These are phyloP conservation scores for Rhodamnia rubescens DNA, from an alignment of 345 rosid genomes.

Conservation along the genomic window DNA sequence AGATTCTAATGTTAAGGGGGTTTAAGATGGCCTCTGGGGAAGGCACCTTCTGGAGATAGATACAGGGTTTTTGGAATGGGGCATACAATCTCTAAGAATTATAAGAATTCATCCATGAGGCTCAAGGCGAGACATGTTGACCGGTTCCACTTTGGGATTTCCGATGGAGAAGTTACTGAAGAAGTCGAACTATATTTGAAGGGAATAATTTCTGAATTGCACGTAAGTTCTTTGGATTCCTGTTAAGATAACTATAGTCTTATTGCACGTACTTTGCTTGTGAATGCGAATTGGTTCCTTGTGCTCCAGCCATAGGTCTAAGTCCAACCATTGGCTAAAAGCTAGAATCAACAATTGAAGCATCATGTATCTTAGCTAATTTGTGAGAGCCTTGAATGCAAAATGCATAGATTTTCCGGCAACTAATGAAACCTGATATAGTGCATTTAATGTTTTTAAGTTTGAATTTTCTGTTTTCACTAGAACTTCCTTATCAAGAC, in stretches of 20 bases:
- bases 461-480: background rate
- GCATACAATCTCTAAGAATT: constrained; percentile 31
- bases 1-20: constrained; percentile 59
- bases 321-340: background rate
- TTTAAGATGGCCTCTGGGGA: constrained; percentile 51
- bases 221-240: background rate
- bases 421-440: background rate
- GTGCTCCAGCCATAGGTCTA: background rate
- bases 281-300: background rate
- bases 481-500: background rate
- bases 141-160: constrained; percentile 33
- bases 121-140: constrained; percentile 50
- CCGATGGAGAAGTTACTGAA: constrained; percentile 23
- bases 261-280: background rate
- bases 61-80: constrained; percentile 30
- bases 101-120: constrained; percentile 26
- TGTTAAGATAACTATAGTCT: background rate
- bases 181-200: constrained; percentile 37
- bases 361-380: background rate
- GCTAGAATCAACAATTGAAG: background rate
- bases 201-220: constrained; percentile 26
- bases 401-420: background rate
- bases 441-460: background rate
- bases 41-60: constrained; percentile 27
- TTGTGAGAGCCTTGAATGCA: background rate